Base-by-base conservation (phyloP, 1,284 basidiomycete genomes). In the Trichosporon sp. region DNA sequence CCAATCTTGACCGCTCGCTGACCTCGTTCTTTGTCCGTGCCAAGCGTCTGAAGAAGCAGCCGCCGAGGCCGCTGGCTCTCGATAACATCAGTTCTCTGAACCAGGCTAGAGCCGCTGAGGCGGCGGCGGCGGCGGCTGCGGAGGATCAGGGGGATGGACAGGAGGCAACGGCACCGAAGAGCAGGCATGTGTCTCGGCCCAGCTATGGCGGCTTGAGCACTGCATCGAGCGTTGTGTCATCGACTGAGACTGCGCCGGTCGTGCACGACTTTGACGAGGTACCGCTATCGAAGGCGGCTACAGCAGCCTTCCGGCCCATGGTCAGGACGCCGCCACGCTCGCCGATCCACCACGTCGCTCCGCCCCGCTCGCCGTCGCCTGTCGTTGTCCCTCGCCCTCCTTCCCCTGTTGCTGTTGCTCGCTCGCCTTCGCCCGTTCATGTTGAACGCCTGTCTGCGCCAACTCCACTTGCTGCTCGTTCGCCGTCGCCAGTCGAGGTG, bases 11-110 rank as follows among this genome's bases (percentile, higher is more conserved):
- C 35, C 73, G 73, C 11, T 63, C 63, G 46, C 26, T 74, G 6
- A 70, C 70, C 12, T 70, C 69, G n/a, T 74, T 74, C 65, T 74
- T 74, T 11, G 73, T 67, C 19, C 70, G 73, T 5, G 64, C 64
- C 19, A 63, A 63, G 31, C 59, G 59, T 1, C 12, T 63, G 16
- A 63, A 63, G 59, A 63, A 63, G 59, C 59, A 63, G 32, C 59
- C 59, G 35, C 59, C 59, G 16, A 32, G 59, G 32, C 59, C 59
- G 5, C 59, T 63, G 59, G 59, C 59, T 7, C 59, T 63, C 32
- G 59, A 63, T 32, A 63, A 63, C 59, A 63, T 63, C 59, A 63
- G 59, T 10, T 19, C 59, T n/a, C 35, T 63, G 32, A 63, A 63
- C 32, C 32, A 32, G 32, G 59, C 59, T 37, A 14, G 59, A 6